Conservation (phyloP, 1,284 basidiomycete genomes). For the Termitomyces sp. region DNA sequence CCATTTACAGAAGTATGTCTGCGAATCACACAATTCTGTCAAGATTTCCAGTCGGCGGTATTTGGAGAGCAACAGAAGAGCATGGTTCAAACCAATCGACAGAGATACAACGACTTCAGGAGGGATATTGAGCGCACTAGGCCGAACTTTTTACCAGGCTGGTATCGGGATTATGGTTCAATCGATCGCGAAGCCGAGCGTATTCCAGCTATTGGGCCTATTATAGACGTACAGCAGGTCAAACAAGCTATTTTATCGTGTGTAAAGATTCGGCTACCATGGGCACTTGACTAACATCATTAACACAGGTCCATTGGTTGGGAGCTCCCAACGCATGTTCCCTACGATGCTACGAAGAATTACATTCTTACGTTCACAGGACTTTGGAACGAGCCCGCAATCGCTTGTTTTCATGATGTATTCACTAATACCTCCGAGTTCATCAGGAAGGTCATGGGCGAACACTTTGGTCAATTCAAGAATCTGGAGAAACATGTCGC, state of each 20-base stretch:
- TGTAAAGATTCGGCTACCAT: neutral
- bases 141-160: conserved; percentile 36
- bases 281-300: neutral
- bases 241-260: conserved; percentile 27
- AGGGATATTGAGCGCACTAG: conserved; percentile 31
- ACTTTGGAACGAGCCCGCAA: conserved; percentile 13
- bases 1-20: conserved; percentile 41
- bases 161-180: neutral
- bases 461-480: conserved; percentile 18
- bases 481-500: conserved; percentile 12
- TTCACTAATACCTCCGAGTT: conserved; percentile 4
- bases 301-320: conserved; percentile 17
- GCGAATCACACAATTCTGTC: conserved; percentile 41
- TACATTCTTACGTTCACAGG: conserved; percentile 12
- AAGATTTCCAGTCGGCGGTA: conserved; percentile 31
- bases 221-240: conserved; percentile 27
- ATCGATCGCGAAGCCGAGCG: neutral
- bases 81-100: conserved; percentile 33
- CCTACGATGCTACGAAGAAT: conserved; percentile 14
- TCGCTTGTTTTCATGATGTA: conserved; percentile 15
- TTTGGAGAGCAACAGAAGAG: conserved; percentile 26
- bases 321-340: conserved; percentile 18
- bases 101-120: conserved; percentile 31
- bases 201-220: conserved; percentile 3
- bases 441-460: conserved; percentile 4